phyloP scores from a whole-genome alignment of 441 rosid genomes.

The Flueggea neowawraea region DNA sequence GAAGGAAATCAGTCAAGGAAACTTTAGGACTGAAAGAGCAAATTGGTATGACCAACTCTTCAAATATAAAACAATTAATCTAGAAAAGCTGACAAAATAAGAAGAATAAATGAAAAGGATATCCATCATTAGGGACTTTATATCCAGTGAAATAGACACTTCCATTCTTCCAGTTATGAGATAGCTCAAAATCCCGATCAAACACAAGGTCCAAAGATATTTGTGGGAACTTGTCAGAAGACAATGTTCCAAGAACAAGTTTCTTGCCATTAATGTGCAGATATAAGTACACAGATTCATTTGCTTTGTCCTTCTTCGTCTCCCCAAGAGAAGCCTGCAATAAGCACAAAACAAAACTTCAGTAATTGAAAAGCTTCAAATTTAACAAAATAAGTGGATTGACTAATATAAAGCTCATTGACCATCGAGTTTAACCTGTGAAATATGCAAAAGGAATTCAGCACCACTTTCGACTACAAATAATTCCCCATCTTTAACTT shows the following conservation, averaged over 20 bases:
- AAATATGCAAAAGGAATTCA: slow-evolving; percentile 51
- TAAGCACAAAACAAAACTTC: background rate
- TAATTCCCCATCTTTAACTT: slow-evolving; percentile 55
- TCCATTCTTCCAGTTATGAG: slow-evolving; percentile 72
- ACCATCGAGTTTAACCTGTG: slow-evolving; percentile 44
- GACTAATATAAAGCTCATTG: background rate
- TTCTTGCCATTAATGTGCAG: slow-evolving; percentile 41
- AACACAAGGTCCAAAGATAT: slow-evolving; percentile 54
- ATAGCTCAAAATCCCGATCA: slow-evolving; percentile 58
- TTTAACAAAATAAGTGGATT: background rate
- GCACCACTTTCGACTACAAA: slow-evolving; percentile 33
- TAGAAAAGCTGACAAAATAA: background rate
- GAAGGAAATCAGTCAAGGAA: slow-evolving; percentile 41
- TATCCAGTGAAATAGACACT: slow-evolving; percentile 76
- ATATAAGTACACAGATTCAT: slow-evolving; percentile 33
- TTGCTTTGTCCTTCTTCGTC: slow-evolving; percentile 45
- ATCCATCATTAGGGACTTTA: slow-evolving; percentile 31
- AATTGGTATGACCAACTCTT: slow-evolving; percentile 6
- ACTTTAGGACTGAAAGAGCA: too few species aligned
- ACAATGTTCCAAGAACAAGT: slow-evolving; percentile 67
- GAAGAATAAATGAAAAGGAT: slow-evolving; percentile 46
- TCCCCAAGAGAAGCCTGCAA: slow-evolving; percentile 66
- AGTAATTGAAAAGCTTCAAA: slow-evolving; percentile 5
- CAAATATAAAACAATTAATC: background rate
- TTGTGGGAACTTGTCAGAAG: slow-evolving; percentile 65